phyloP scores from a whole-genome alignment of 768 basidiomycete species.

The Porpolomopsis calyptriformis region DNA sequence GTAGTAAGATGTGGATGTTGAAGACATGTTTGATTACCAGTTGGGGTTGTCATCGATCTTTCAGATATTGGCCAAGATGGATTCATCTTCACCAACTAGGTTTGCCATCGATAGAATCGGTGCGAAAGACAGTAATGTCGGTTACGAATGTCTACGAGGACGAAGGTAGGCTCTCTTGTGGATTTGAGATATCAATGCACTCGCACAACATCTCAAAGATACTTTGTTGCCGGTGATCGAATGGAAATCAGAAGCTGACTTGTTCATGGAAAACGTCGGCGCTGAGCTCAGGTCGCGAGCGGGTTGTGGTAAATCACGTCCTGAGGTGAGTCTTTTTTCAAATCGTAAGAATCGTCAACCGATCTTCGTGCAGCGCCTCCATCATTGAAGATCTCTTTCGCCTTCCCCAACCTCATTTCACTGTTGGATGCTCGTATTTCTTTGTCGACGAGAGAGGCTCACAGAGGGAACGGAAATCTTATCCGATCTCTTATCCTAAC shows the following conservation, averaged over 20 bases:
- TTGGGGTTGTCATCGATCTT: no score
- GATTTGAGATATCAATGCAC: background rate
- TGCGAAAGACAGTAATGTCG: no score
- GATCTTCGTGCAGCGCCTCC: background rate
- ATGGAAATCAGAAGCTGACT: background rate
- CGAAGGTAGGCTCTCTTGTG: no score
- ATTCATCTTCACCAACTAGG: no score
- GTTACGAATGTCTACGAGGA: no score
- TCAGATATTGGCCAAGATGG: no score
- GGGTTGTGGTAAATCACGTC: constrained; percentile 9
- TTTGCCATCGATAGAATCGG: no score
- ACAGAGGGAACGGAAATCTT: constrained; percentile 4
- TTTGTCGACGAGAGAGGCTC: constrained; percentile 15
- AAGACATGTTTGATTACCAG: no score
- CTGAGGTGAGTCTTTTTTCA: constrained; percentile 3
- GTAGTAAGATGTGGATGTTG: background rate
- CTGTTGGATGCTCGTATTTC: constrained; percentile 12
- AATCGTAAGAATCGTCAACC: background rate
- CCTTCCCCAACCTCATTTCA: background rate
- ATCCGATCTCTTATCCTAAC: constrained; percentile 14
- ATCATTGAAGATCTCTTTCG: background rate
- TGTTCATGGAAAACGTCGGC: background rate
- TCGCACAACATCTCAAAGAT: background rate
- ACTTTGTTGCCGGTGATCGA: background rate
- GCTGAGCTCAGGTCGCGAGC: background rate